Evolutionary conservation across 257 asterid genomes (phyloP), one percentile per base, ranked within the genome.

Genomic region (Solanum bulbocastanum): DNA sequence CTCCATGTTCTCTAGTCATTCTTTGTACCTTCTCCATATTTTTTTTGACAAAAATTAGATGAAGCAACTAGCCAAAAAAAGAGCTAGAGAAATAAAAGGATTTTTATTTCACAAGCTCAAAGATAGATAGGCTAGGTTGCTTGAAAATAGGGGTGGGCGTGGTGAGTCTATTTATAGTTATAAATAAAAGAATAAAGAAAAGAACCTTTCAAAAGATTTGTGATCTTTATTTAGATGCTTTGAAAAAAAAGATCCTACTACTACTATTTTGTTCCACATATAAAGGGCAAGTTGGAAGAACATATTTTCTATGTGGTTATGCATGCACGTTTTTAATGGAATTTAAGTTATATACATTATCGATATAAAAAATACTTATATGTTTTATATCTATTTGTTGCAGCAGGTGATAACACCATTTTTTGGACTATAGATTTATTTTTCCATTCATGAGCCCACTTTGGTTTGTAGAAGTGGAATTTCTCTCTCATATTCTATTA

Each of bases 21-120:
- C 93, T 92, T 20, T n/a, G 76, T 66, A 95, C 92, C 91, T 92
- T 94, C 25, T 95, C 98, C 96, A 94, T 93, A 35, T 60, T 12
- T 16, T 16, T 18, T 52, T 52, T 16, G 62, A 52, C 62, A 52
- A 52, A 52, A 52, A 52, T 52, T 52, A 52, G 62, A 52, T 52
- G 65, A 81, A 81, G 85, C 66, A 81, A 81, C 40, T 81, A 46
- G 85, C 85, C 22, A 25, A 46, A 46, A 46, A 81, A 18, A 9
- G 68, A 81, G 68, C 40, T 46, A 20, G 68, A 81, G 40, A 27
- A 46, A 81, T 81, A 9, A 30, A 81, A 30, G 40, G 40, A 8
- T 10, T 30, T 65, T 65, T 84, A 68, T 84, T 84, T 84, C 22
- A 52, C 60, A 14, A 68, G 40, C 79, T 66, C 78, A 71, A 76